Evolutionary conservation across 768 basidiomycete genomes (phyloP).

Genomic region (Steccherinum ochraceum): DNA sequence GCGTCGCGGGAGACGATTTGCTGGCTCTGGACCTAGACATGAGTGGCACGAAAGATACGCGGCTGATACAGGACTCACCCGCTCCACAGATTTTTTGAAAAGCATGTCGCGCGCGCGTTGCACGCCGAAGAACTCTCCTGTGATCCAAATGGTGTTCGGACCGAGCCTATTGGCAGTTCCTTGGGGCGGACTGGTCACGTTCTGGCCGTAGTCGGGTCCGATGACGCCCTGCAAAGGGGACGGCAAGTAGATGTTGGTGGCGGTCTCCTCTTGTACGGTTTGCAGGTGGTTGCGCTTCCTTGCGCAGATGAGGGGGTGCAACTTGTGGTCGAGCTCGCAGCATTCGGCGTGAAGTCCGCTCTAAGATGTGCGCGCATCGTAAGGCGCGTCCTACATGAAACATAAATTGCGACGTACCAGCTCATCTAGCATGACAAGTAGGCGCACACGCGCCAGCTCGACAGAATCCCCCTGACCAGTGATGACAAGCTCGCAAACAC

Average conservation of each 20-base stretch:
- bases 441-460: constrained; percentile 82
- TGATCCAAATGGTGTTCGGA: constrained; percentile 87
- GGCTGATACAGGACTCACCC: constrained; percentile 47
- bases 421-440: constrained; percentile 93
- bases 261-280: constrained; percentile 93
- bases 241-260: constrained; percentile 93
- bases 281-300: constrained; percentile 84
- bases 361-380: constrained; percentile 33
- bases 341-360: constrained; percentile 86
- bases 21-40: constrained; percentile 57
- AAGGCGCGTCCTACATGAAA: constrained; percentile 2
- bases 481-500: constrained; percentile 88
- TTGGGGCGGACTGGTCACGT: constrained; percentile 33
- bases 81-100: constrained; percentile 77
- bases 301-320: constrained; percentile 87
- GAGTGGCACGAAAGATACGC: background rate
- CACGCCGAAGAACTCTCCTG: constrained; percentile 95
- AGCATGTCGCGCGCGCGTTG: constrained; percentile 95
- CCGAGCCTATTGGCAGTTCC: constrained; percentile 41
- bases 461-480: constrained; percentile 87
- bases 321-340: constrained; percentile 91
- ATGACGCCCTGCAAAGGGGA: constrained; percentile 84
- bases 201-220: constrained; percentile 49
- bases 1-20: constrained; percentile 88
- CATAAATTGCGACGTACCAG: constrained; percentile 49